Percentiles rank a stretch among this genome's conserved stretches.
Evolutionary conservation across 768 basidiomycete species (phyloP).

Genomic region (Thelephora ganbajun): DNA sequence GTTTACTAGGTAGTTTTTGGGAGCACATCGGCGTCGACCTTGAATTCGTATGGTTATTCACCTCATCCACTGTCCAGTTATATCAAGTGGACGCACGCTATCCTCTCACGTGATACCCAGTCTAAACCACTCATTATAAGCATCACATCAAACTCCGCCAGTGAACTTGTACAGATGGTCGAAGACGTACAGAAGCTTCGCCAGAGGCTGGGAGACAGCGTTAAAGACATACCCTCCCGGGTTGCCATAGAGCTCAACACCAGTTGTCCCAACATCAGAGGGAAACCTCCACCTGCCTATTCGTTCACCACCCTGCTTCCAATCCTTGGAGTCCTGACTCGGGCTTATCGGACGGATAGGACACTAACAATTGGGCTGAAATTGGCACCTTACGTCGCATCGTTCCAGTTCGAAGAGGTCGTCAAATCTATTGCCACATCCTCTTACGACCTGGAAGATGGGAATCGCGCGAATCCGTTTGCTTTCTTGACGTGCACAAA

Average conservation of each 20-base stretch:
- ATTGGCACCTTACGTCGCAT: conserved; percentile 60
- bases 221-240: conserved; percentile 17
- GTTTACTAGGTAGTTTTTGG: conserved; percentile 45
- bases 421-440: conserved; percentile 32
- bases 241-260: conserved; percentile 76
- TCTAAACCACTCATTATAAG: conserved; percentile 66
- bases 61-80: conserved; percentile 60
- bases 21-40: conserved; percentile 34
- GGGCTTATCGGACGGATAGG: conserved; percentile 31
- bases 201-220: conserved; percentile 12
- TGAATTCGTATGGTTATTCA: conserved; percentile 85
- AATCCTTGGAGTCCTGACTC: conserved; percentile 40
- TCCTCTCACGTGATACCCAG: conserved; percentile 22
- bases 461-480: conserved; percentile 28
- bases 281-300: conserved; percentile 54
- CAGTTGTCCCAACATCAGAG: conserved; percentile 68
- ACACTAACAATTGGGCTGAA: conserved; percentile 62
- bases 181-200: conserved; percentile 47
- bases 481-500: conserved; percentile 74
- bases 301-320: conserved; percentile 31
- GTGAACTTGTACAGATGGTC: conserved; percentile 41
- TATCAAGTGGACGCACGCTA: conserved; percentile 41
- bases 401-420: conserved; percentile 44
- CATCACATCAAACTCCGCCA: conserved; percentile 49
- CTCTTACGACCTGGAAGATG: conserved; percentile 8